phyloP scores from a whole-genome alignment of 1,284 basidiomycete genomes.

The Cutaneotrichosporon sp. region DNA sequence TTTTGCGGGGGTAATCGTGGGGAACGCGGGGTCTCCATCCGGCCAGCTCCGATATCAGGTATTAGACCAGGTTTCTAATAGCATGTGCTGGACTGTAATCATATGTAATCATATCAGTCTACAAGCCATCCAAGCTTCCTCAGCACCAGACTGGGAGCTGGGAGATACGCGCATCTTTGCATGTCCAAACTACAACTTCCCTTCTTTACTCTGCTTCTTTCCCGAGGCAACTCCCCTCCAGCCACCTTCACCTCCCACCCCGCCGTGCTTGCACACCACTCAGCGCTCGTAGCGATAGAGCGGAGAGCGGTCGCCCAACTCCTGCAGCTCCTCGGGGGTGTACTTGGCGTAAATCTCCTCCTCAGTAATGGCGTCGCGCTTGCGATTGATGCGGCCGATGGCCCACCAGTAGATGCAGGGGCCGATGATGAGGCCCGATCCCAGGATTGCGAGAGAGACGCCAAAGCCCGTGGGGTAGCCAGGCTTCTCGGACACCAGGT shows the following conservation, averaged over 20 bases:
- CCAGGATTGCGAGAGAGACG: conserved; percentile 25
- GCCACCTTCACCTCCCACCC: too few species aligned
- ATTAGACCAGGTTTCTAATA: too few species aligned
- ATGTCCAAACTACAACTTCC: too few species aligned
- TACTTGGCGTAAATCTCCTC: conserved; percentile 34
- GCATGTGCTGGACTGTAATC: too few species aligned
- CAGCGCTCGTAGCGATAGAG: conserved; percentile 29
- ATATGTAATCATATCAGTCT: too few species aligned
- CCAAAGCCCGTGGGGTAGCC: conserved; percentile 35
- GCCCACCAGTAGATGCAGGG: conserved; percentile 11
- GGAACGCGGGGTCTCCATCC: not conserved
- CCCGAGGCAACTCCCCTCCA: too few species aligned
- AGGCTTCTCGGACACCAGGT: conserved; percentile 3
- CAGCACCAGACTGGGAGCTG: too few species aligned
- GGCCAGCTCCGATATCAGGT: not conserved
- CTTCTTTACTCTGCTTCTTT: too few species aligned
- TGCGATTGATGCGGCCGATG: conserved; percentile 24
- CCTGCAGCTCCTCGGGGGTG: conserved; percentile 26
- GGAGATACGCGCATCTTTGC: too few species aligned
- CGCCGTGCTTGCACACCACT: not conserved
- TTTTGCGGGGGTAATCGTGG: not conserved
- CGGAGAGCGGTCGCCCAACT: conserved; percentile 35
- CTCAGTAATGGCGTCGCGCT: conserved; percentile 26
- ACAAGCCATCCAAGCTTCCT: too few species aligned
- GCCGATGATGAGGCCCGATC: conserved; percentile 2